A percentile compares a stretch with the other conserved stretches of the same genome.
phyloP scores from a whole-genome alignment of 1,284 basidiomycete species.

The Ganoderma resinaceum region DNA sequence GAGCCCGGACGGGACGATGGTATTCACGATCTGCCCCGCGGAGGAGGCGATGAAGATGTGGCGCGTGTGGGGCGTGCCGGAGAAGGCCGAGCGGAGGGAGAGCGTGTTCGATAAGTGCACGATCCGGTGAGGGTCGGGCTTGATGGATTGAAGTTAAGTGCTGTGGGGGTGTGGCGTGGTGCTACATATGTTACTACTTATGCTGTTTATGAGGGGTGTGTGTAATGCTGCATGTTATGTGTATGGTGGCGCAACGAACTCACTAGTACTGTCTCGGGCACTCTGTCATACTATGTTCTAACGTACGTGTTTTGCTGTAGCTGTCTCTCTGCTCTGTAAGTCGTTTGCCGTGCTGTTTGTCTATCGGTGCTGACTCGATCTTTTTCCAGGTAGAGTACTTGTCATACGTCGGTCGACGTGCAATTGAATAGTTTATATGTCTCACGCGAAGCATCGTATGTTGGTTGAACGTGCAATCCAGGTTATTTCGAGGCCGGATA shows the following conservation, averaged over 20 bases:
- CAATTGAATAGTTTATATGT: neutral
- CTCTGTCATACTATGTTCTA: neutral
- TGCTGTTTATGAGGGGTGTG: conserved; percentile 16
- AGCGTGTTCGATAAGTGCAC: conserved; percentile 39
- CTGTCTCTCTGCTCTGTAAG: neutral
- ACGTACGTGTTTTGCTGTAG: neutral
- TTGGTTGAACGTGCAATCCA: neutral
- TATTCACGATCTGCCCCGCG: conserved; percentile 47
- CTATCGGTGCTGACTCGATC: neutral
- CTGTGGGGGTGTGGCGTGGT: neutral
- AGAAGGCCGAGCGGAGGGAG: conserved; percentile 35
- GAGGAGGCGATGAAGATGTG: conserved; percentile 53
- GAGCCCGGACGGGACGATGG: conserved; percentile 45
- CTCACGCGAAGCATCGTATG: neutral
- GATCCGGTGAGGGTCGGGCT: conserved; percentile 33
- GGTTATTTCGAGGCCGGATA: neutral
- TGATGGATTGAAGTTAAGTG: neutral
- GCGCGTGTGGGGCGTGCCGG: conserved; percentile 45
- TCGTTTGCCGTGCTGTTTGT: neutral
- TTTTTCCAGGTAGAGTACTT: neutral
- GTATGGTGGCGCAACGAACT: neutral
- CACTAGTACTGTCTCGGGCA: neutral
- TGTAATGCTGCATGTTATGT: conserved; percentile 1
- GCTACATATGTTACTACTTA: conserved; percentile 13
- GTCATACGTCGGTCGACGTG: neutral